phyloP scores from a whole-genome alignment of 192 early-diverging fungal genomes.

The Fimicolochytrium jonesii region DNA sequence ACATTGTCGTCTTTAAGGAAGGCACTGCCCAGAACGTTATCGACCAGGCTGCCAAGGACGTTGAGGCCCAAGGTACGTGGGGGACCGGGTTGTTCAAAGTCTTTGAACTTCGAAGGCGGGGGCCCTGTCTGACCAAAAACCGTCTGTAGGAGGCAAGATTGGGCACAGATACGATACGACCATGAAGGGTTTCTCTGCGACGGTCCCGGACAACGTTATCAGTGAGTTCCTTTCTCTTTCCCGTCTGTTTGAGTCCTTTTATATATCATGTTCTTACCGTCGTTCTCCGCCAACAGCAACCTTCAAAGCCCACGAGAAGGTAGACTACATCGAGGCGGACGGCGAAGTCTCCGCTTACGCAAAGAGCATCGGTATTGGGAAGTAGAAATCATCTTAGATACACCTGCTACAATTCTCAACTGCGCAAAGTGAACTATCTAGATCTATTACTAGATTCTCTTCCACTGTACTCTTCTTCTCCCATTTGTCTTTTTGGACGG shows the following conservation, averaged over 20 bases:
- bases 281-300: slow-evolving; percentile 25
- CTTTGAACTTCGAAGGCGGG: not conserved
- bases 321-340: slow-evolving; percentile 59
- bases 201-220: slow-evolving; percentile 48
- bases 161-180: slow-evolving; percentile 47
- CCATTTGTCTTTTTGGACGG: too few relatives aligned
- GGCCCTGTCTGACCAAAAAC: not conserved
- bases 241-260: too few relatives aligned
- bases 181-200: slow-evolving; percentile 54
- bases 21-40: slow-evolving; percentile 41
- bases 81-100: too few relatives aligned
- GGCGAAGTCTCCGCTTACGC: slow-evolving; percentile 47
- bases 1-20: slow-evolving; percentile 55
- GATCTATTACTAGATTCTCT: too few relatives aligned
- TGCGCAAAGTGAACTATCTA: too few relatives aligned
- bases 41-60: slow-evolving; percentile 33
- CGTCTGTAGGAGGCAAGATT: slow-evolving; percentile 38
- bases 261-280: not conserved
- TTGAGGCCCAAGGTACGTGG: slow-evolving; percentile 21
- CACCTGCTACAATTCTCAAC: too few relatives aligned
- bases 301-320: slow-evolving; percentile 27
- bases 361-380: slow-evolving; percentile 30
- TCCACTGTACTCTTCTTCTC: too few relatives aligned
- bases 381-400: too few relatives aligned
- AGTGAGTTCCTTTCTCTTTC: slow-evolving; percentile 23